These are phyloP conservation scores for Talaromyces wortmannii DNA, from an alignment of 495 filamentous ascomycete genomes.

Conservation along the genomic window DNA sequence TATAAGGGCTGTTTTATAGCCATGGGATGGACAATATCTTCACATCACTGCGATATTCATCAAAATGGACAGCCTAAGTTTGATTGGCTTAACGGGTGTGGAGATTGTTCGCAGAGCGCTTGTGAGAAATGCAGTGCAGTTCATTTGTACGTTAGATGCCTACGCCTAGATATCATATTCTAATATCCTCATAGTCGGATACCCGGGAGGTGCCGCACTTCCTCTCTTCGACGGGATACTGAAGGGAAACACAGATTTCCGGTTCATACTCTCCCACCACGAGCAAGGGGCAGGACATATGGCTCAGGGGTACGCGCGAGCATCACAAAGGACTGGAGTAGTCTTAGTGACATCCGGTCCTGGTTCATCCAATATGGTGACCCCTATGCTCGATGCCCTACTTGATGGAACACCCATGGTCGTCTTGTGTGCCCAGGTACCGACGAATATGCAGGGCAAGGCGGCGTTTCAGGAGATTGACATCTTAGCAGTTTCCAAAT, in stretches of 20 bases:
- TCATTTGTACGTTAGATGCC: too few species aligned
- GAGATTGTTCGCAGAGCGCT: too few species aligned
- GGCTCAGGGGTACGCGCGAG: slow-evolving; percentile 59
- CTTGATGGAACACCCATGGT: slow-evolving; percentile 58
- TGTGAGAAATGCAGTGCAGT: too few species aligned
- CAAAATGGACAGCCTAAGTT: too few species aligned
- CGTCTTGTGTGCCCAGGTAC: slow-evolving; percentile 55
- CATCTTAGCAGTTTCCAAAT: slow-evolving; percentile 51
- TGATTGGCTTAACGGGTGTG: too few species aligned
- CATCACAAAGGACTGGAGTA: slow-evolving; percentile 51
- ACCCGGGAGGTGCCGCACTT: slow-evolving; percentile 41
- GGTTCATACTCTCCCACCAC: slow-evolving; percentile 54
- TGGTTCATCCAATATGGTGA: slow-evolving; percentile 57
- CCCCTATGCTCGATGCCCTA: slow-evolving; percentile 56
- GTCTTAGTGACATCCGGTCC: slow-evolving; percentile 59
- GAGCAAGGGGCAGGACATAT: slow-evolving; percentile 63
- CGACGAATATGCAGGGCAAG: slow-evolving; percentile 46
- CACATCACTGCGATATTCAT: too few species aligned
- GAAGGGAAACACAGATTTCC: slow-evolving; percentile 53
- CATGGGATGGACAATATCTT: too few species aligned
- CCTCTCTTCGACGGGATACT: slow-evolving; percentile 57
- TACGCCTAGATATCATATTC: too few species aligned
- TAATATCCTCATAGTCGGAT: slow-evolving; percentile 25
- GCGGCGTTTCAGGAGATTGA: slow-evolving; percentile 62
- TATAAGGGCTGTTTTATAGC: too few species aligned